Conservation (phyloP, 495 filamentous ascomycete species). For the Lasiosphaeria hispida region DNA sequence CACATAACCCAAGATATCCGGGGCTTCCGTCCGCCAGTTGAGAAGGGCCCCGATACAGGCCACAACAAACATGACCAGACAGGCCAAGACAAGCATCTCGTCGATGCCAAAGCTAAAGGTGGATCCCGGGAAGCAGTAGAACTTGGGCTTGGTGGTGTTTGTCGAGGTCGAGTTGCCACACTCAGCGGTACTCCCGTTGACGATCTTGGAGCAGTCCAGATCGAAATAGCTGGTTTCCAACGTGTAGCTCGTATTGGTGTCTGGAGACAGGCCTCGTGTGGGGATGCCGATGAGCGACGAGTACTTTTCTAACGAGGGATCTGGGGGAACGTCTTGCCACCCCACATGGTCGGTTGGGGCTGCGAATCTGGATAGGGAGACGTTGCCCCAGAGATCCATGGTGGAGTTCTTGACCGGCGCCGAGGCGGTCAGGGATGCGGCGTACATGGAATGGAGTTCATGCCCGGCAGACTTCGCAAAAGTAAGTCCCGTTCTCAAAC, state of each 20-base stretch:
- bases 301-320: no score
- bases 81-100: background rate
- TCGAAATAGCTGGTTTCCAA: constrained; percentile 1
- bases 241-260: background rate
- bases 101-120: background rate
- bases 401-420: no score
- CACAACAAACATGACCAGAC: background rate
- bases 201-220: background rate
- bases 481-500: no score
- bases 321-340: no score
- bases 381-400: no score
- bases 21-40: background rate
- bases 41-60: background rate
- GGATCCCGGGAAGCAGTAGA: background rate
- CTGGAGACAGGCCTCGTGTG: background rate
- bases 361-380: no score
- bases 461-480: no score
- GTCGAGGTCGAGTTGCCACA: background rate
- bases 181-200: background rate
- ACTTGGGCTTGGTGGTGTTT: background rate
- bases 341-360: no score
- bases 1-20: constrained; percentile 1
- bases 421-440: no score
- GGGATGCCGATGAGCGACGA: no score
- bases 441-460: no score